Evolutionary conservation across 805 yeast species (phyloP).

Genomic region (Ogataea pignaliae): DNA sequence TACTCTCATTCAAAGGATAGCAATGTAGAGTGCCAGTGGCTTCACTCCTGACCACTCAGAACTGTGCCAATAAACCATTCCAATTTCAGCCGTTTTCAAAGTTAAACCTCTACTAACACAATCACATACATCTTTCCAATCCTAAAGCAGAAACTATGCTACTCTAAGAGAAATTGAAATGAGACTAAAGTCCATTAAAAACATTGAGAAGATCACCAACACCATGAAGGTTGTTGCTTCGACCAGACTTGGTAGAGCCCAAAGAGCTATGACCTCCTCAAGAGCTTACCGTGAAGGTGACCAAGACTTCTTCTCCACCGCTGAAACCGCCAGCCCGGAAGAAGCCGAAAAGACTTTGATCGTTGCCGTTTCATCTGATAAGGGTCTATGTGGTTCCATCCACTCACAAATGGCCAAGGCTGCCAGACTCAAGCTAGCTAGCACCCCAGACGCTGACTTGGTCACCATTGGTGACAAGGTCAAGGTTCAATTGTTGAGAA

Average conservation of each 20-base stretch:
- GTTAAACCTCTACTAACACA: not conserved
- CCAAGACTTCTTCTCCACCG: constrained; percentile 68
- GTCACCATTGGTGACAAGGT: constrained; percentile 93
- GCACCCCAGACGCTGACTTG: constrained; percentile 65
- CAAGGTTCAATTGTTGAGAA: constrained; percentile 83
- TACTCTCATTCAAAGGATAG: too few species aligned
- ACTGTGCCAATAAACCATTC: too few species aligned
- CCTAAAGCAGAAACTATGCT: constrained; percentile 74
- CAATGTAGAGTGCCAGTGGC: too few species aligned
- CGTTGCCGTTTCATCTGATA: constrained; percentile 90
- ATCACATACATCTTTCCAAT: not conserved
- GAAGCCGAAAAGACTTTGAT: constrained; percentile 58
- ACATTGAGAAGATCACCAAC: constrained; percentile 98
- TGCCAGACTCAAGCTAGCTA: constrained; percentile 64
- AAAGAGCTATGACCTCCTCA: constrained; percentile 86
- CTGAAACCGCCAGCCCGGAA: constrained; percentile 65
- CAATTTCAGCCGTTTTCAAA: too few species aligned
- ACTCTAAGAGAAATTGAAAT: constrained; percentile 97
- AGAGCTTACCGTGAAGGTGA: constrained; percentile 82
- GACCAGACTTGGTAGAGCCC: constrained; percentile 92
- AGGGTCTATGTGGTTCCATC: constrained; percentile 98
- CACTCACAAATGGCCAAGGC: constrained; percentile 93
- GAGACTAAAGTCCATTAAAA: constrained; percentile 96
- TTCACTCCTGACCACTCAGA: too few species aligned
- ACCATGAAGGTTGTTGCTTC: constrained; percentile 99